These are phyloP conservation scores for apple (Malus domestica) DNA, from an alignment of 306 rosid species.

Conservation along the genomic window DNA sequence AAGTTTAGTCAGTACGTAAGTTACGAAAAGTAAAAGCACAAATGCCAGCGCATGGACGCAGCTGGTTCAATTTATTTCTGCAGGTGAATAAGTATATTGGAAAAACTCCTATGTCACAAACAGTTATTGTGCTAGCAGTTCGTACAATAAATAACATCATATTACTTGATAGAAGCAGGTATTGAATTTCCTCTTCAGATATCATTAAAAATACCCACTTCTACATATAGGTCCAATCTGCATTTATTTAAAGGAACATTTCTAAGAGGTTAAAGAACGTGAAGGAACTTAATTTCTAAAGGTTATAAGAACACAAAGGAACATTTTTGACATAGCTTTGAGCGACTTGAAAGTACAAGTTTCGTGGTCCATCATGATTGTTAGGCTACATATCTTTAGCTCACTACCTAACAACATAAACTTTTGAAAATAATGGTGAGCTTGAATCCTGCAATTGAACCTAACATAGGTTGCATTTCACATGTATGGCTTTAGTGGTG, in stretches of 20 bases:
- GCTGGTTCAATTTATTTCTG: not conserved
- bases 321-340: not conserved
- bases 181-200: not conserved
- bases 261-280: not conserved
- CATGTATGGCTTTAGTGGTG: not conserved
- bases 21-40: conserved; percentile 1
- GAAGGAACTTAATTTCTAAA: not conserved
- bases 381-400: not conserved
- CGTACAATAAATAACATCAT: not conserved
- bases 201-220: not conserved
- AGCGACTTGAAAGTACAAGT: not conserved
- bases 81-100: not conserved
- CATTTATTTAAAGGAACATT: not conserved
- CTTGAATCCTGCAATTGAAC: not conserved
- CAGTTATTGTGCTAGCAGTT: not conserved
- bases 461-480: not conserved
- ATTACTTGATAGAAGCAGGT: not conserved
- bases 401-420: not conserved
- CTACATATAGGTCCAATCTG: not conserved
- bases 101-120: not conserved
- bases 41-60: not conserved
- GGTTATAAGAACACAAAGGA: not conserved
- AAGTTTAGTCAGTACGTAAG: not conserved
- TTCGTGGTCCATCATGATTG: not conserved
- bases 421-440: not conserved